Conservation (phyloP, 495 filamentous ascomycete species). For the Parathielavia appendiculata region DNA sequence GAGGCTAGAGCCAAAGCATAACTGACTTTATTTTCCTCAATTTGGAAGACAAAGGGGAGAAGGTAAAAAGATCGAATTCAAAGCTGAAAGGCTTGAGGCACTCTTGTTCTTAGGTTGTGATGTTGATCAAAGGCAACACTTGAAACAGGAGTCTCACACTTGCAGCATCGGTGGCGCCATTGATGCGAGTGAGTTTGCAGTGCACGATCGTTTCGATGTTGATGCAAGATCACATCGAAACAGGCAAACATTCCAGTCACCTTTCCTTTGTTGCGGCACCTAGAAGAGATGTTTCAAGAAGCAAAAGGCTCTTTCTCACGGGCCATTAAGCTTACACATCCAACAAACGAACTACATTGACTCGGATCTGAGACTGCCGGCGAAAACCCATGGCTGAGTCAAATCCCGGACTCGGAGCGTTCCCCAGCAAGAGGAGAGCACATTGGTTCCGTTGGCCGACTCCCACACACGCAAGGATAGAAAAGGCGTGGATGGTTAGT, state of each 20-base stretch:
- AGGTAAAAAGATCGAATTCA: too few species aligned
- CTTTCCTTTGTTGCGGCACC: neutral
- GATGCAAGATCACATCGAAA: neutral
- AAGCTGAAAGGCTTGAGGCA: neutral
- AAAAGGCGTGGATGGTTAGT: neutral
- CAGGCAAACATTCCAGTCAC: constrained; percentile 3
- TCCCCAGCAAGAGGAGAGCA: neutral
- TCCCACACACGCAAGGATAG: neutral
- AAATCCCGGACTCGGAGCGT: neutral
- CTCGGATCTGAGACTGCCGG: neutral
- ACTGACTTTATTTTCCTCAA: too few species aligned
- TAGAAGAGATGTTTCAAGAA: neutral
- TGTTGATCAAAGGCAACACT: neutral
- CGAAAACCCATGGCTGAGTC: neutral
- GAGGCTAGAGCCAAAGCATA: too few species aligned
- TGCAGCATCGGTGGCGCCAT: neutral
- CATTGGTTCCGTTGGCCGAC: neutral
- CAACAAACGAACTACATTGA: neutral
- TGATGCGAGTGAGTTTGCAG: neutral
- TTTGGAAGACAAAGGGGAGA: too few species aligned
- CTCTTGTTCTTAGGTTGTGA: neutral
- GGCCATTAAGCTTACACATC: neutral
- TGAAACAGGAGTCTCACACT: constrained; percentile 2
- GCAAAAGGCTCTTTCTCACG: neutral
- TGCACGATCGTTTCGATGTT: neutral